phyloP scores from a whole-genome alignment of 192 early-diverging fungal species.

The Helicostylum pulchrum region DNA sequence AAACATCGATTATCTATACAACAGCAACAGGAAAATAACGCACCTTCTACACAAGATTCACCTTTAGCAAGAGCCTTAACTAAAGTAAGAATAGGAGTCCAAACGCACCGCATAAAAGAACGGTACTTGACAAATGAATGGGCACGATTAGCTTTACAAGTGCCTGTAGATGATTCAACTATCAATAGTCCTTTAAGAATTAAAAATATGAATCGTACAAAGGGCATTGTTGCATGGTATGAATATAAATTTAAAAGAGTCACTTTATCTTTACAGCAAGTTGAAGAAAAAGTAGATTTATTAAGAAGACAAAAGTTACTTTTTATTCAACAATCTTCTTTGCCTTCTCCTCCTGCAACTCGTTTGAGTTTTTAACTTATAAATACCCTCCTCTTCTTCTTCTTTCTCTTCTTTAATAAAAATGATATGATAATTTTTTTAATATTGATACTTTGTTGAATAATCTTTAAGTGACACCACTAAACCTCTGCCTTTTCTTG shows the following conservation, averaged over 20 bases:
- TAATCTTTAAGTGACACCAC: constrained; percentile 97
- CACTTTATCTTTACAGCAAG: constrained; percentile 15
- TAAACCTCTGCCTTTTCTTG: constrained; percentile 93
- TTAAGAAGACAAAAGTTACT: constrained; percentile 20
- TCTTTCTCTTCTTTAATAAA: too few relatives aligned
- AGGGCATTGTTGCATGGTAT: constrained; percentile 34
- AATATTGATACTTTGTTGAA: constrained; percentile 98
- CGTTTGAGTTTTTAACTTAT: background rate
- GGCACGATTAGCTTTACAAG: constrained; percentile 29
- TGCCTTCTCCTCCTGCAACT: background rate
- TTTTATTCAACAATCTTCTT: background rate
- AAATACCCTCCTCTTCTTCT: too few relatives aligned
- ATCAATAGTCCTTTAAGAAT: constrained; percentile 11
- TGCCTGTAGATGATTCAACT: constrained; percentile 24
- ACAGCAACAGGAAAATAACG: background rate
- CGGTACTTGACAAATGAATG: constrained; percentile 31
- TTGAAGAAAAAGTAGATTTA: constrained; percentile 27
- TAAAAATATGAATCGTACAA: constrained; percentile 21
- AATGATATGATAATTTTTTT: constrained; percentile 3
- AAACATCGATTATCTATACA: background rate
- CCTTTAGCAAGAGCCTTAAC: constrained; percentile 25
- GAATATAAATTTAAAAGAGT: constrained; percentile 29
- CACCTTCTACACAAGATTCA: constrained; percentile 1
- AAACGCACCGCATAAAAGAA: constrained; percentile 31
- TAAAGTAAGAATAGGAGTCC: constrained; percentile 26